Evolutionary conservation across 1,284 basidiomycete genomes (phyloP).

Genomic region (Sanguinoderma infundibulare): DNA sequence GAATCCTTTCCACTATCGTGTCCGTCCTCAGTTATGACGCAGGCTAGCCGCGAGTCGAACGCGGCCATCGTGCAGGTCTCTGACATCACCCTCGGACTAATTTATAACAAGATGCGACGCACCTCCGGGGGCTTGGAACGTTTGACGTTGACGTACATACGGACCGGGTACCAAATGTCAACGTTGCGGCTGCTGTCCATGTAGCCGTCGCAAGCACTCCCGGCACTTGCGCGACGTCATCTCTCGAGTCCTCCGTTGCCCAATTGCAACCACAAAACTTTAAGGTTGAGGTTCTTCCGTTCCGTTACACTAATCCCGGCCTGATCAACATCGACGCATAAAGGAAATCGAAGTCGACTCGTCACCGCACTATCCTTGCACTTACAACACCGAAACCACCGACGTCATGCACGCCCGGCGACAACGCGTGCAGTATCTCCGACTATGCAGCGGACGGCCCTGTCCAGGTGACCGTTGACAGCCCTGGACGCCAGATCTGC

Average conservation of each 20-base stretch:
- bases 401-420: neutral
- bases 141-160: too few species aligned
- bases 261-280: neutral
- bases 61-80: too few species aligned
- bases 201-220: neutral
- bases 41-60: too few species aligned
- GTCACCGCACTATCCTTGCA: neutral
- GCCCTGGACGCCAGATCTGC: constrained; percentile 3
- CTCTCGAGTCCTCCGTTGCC: neutral
- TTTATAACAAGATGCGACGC: too few species aligned
- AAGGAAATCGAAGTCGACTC: too few species aligned
- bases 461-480: neutral
- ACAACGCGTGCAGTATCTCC: neutral
- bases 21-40: too few species aligned
- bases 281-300: too few species aligned
- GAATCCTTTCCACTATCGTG: too few species aligned
- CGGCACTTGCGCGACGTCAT: neutral
- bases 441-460: constrained; percentile 1
- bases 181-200: too few species aligned
- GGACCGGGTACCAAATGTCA: too few species aligned
- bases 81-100: neutral
- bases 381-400: neutral
- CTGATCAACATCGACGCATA: neutral
- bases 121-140: too few species aligned
- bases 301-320: too few species aligned